Base-by-base conservation (phyloP, 345 rosid genomes). In the Cardamine occulta region DNA sequence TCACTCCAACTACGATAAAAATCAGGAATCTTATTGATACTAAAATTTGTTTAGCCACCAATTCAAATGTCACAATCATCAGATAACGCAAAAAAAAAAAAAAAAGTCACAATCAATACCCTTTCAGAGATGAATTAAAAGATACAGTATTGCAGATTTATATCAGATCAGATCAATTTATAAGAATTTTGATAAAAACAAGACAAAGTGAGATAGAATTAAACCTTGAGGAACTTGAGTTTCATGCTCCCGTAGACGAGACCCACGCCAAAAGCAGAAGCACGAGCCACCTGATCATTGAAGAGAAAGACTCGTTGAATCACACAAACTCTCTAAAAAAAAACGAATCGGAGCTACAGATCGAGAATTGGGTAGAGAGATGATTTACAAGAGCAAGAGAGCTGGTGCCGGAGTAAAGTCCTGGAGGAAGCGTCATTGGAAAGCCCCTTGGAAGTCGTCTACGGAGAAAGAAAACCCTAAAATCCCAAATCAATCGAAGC, bases 371-470 rank as follows among this genome's bases (percentile, higher is more conserved):
- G 4, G 0, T 49, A 53, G 60, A 28, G n/a, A 44, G 31, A 64
- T 62, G 2, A 7, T 35, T 54, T 84, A 93, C 98, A 70, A 88
- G 83, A 55, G 97, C 93, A 12, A 89, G 92, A 54, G 97, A 80
- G 88, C 96, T 89, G 72, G 86, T 85, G 75, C 97, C 96, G 68
- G 96, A 88, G 88, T 88, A 92, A 37, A 89, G 96, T 48, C 92
- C 91, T 51, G 92, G 93, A 73, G 90, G 93, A 3, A 87, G 86
- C 79, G 95, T 74, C 98, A 90, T 89, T 71, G 48, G n/a, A 35
- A 23, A 47, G 66, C 42, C 17, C 9, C 14, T 28, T 8, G 44
- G 44, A 14, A 49, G n/a, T 71, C 39, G 71, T 55, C 55, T 39
- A 15, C 77, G 2, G 3, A n/a, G 42, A 66, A 39, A 37, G 3